Evolutionary conservation across 371 early-diverging fungal genomes (phyloP).

Genomic region (Nematocida major): DNA sequence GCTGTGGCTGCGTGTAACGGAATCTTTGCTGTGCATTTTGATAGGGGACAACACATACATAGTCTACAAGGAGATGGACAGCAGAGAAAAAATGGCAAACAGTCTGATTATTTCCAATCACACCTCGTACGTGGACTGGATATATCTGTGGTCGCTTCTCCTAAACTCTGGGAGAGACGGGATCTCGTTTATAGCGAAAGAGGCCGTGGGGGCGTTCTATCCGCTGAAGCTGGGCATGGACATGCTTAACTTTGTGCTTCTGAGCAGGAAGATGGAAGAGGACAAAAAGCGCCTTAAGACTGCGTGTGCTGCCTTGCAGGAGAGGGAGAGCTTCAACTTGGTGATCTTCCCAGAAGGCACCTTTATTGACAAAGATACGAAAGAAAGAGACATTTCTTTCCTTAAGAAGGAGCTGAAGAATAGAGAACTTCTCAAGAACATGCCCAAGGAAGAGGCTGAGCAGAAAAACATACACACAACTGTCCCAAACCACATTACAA

Average conservation of each 20-base stretch:
- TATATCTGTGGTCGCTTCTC: constrained; percentile 23
- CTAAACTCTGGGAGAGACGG: neutral
- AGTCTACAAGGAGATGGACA: neutral
- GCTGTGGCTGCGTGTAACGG: constrained; percentile 19
- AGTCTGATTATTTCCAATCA: constrained; percentile 32
- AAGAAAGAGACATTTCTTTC: constrained; percentile 50
- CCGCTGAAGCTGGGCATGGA: constrained; percentile 45
- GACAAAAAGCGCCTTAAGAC: constrained; percentile 52
- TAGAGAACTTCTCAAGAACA: neutral
- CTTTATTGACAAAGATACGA: constrained; percentile 52
- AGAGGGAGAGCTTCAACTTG: constrained; percentile 38
- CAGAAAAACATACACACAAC: neutral
- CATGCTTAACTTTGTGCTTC: constrained; percentile 57
- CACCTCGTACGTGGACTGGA: constrained; percentile 42
- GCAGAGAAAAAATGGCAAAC: neutral
- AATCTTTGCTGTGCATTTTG: constrained; percentile 13
- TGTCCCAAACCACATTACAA: neutral
- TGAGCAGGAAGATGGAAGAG: constrained; percentile 52
- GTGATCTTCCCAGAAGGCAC: constrained; percentile 65
- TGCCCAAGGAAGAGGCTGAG: neutral
- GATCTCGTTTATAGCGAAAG: constrained; percentile 33
- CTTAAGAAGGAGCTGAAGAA: neutral
- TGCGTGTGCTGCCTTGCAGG: constrained; percentile 32
- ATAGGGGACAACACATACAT: constrained; percentile 26
- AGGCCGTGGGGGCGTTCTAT: constrained; percentile 13